Evolutionary conservation across 1,139 yeast genomes (phyloP), one percentile per base, ranked within the genome.

Genomic region (Scheffersomyces stambukii): DNA sequence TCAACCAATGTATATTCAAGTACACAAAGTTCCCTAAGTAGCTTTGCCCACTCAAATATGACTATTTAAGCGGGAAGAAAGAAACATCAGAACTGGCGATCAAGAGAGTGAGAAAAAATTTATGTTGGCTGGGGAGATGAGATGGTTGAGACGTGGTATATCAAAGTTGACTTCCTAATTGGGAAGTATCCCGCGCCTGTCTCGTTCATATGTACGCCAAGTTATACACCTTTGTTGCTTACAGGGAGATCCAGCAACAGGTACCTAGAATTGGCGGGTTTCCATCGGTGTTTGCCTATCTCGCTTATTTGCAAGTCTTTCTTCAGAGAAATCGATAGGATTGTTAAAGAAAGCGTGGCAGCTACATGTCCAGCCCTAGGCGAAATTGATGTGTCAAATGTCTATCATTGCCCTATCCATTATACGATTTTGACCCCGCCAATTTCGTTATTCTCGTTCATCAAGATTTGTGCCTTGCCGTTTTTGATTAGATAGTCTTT

Each of bases 341-440:
- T n/a, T n/a, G n/a, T n/a, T n/a, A n/a, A n/a, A n/a, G n/a, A n/a
- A n/a, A n/a, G n/a, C n/a, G n/a, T n/a, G n/a, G n/a, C n/a, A n/a
- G n/a, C n/a, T n/a, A n/a, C n/a, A n/a, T n/a, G n/a, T n/a, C n/a
- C n/a, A n/a, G n/a, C n/a, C n/a, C n/a, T n/a, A n/a, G n/a, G n/a
- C n/a, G n/a, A n/a, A n/a, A n/a, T n/a, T n/a, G n/a, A n/a, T n/a
- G n/a, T n/a, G n/a, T 9, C 21, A 8, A 7, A 19, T 9, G 23
- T 19, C 12, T n/a, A n/a, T n/a, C n/a, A n/a, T n/a, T n/a, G n/a
- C n/a, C n/a, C n/a, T n/a, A n/a, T n/a, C n/a, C 21, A 18, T 42
- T 48, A 66, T 13, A 64, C 67, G 24, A 80, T 70, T 55, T 83
- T 83, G 2, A 83, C 85, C 19, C 89, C 94, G 4, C 79, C 82